Evolutionary conservation across 148 eudicot species (phyloP), one percentile per base, ranked within the genome.

Genomic region (Camellia japonica): DNA sequence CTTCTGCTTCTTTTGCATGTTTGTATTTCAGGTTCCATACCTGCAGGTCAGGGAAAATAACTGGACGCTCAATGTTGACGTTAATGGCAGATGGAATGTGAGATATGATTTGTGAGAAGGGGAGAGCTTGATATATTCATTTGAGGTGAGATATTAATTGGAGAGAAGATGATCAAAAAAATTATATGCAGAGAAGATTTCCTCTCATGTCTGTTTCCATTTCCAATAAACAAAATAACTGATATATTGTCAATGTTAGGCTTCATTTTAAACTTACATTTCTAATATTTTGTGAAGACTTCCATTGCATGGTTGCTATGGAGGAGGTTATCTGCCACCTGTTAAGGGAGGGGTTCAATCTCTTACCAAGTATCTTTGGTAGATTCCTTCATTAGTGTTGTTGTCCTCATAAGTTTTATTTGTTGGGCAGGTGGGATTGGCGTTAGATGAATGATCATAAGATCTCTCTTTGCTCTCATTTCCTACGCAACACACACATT

Each of bases 41-140:
- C 11, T 91, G 63, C 93, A 91, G 82, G 70, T 90, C 68, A 85
- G 89, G 76, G 95, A 91, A 85, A 91, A 91, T 75, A 91, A 90
- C 56, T 91, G 95, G 95, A 83, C 90, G 2, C 68, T 91, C 49
- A 91, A 87, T 79, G 81, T 88, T 58, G 88, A 91, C 69, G 62
- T 75, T 10, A 85, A 84, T 38, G 88, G 90, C 47, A 85, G 71
- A 81, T 91, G 94, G 93, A 91, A 86, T 70, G 84, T 90, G 77
- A 90, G 89, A 80, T 91, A 88, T 76, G 83, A 88, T 79, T 77
- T 91, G 76, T 91, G 77, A 91, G 60, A 76, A 47, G 61, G 59
- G 56, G 16, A 18, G 65, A 42, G 55, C 15, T 55, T 47, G 59
- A 68, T 47, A 46, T 59, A 79, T 58, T 42, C 38, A 49, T 43